Evolutionary conservation across 805 yeast genomes (phyloP).

Genomic region (Komagataella pseudopastoris): DNA sequence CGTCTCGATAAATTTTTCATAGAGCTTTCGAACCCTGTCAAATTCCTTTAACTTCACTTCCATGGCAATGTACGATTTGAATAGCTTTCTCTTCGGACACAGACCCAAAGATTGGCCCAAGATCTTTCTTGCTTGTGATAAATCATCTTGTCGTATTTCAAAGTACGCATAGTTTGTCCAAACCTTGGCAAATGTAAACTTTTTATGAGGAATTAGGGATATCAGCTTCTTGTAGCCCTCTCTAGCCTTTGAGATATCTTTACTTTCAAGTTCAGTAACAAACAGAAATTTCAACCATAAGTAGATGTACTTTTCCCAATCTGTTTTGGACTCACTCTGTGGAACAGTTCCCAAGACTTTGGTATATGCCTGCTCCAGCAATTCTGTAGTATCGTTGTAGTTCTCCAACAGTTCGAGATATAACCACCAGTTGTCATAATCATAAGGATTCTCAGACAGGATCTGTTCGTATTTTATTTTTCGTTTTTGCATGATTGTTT

Average conservation of each 20-base stretch:
- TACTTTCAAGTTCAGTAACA: constrained; percentile 37
- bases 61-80: constrained; percentile 49
- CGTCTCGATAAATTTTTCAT: constrained; percentile 47
- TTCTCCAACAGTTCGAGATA: constrained; percentile 40
- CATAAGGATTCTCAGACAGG: constrained; percentile 25
- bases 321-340: constrained; percentile 14
- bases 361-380: constrained; percentile 24
- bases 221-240: constrained; percentile 35
- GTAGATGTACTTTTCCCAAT: constrained; percentile 60
- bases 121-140: constrained; percentile 46
- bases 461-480: constrained; percentile 34
- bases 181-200: constrained; percentile 54
- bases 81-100: constrained; percentile 45
- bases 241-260: constrained; percentile 32
- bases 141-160: constrained; percentile 47
- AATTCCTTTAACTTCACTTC: constrained; percentile 64
- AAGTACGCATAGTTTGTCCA: constrained; percentile 68
- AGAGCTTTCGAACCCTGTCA: constrained; percentile 65
- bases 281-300: constrained; percentile 58
- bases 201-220: constrained; percentile 38
- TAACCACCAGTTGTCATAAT: constrained; percentile 79
- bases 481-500: constrained; percentile 39
- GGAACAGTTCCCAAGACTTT: constrained; percentile 30
- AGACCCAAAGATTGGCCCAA: constrained; percentile 64
- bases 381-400: constrained; percentile 15